phyloP scores from a whole-genome alignment of 257 asterid species.

The Solanum arcanum region DNA sequence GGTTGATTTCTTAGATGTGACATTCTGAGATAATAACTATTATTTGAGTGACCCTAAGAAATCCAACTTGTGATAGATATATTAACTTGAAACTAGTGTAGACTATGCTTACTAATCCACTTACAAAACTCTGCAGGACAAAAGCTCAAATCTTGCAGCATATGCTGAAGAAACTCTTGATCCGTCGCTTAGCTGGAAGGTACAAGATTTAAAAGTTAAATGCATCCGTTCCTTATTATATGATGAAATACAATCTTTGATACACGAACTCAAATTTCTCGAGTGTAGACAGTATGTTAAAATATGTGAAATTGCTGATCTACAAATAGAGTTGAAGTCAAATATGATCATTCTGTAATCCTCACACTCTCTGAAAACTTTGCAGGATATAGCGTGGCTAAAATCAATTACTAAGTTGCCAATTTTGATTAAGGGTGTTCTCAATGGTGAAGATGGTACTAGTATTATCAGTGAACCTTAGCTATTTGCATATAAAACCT shows the following conservation, averaged over 20 bases:
- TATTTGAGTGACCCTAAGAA: neutral
- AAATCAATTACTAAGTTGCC: conserved; percentile 51
- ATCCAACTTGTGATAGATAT: neutral
- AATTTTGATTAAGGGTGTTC: conserved; percentile 51
- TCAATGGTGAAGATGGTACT: conserved; percentile 54
- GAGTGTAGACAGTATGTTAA: neutral
- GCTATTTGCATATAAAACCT: neutral
- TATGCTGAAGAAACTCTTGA: conserved; percentile 28
- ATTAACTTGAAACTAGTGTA: neutral
- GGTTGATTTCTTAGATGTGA: neutral
- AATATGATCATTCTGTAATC: neutral
- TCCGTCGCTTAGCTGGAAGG: conserved; percentile 52
- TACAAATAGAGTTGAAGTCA: neutral
- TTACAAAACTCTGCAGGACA: conserved; percentile 19
- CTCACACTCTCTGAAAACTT: neutral
- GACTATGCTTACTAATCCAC: neutral
- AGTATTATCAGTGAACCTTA: neutral
- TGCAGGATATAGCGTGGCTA: conserved; percentile 67
- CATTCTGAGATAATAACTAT: neutral
- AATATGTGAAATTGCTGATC: neutral
- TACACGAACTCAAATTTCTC: neutral
- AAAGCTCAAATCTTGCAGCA: conserved; percentile 43
- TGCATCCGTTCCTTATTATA: neutral
- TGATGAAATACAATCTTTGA: neutral
- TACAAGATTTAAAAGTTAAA: conserved; percentile 3